Percentiles rank a stretch among this genome's conserved stretches.
Evolutionary conservation across 2,329 filamentous ascomycete genomes (phyloP).

Genomic region (Penicillium sp.): DNA sequence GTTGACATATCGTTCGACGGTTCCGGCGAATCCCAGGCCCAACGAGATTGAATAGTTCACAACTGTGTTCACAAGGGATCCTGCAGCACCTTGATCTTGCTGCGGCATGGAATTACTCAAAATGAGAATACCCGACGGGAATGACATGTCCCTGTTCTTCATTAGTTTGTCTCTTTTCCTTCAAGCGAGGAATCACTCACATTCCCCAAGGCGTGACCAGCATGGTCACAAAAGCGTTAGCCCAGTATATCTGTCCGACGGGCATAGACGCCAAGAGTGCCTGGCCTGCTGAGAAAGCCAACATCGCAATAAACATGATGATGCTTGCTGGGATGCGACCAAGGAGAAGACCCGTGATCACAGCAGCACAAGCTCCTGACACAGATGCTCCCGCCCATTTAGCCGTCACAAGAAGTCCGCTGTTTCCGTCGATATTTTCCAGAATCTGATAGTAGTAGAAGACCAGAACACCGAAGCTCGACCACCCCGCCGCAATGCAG

Average conservation of each 20-base stretch:
- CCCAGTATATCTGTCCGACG: constrained; percentile 42
- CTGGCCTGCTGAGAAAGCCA: constrained; percentile 32
- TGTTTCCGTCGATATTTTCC: constrained; percentile 34
- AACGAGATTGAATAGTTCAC: constrained; percentile 66
- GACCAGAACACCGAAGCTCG: constrained; percentile 52
- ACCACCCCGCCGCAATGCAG: constrained; percentile 53
- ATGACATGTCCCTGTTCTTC: constrained; percentile 58
- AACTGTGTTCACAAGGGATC: constrained; percentile 57
- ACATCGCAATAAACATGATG: constrained; percentile 36
- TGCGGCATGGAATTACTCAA: constrained; percentile 50
- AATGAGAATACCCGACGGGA: constrained; percentile 59
- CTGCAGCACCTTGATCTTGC: constrained; percentile 50
- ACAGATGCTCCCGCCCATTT: constrained; percentile 25
- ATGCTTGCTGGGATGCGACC: constrained; percentile 26
- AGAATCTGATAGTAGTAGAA: constrained; percentile 51
- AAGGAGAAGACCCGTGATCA: constrained; percentile 34
- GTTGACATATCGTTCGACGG: constrained; percentile 51
- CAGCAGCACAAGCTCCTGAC: constrained; percentile 31
- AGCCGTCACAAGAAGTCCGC: constrained; percentile 28
- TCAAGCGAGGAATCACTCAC: constrained; percentile 11
- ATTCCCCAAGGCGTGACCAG: constrained; percentile 31
- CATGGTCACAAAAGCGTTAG: constrained; percentile 29
- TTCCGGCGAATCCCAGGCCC: constrained; percentile 62
- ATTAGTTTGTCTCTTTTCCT: background rate
- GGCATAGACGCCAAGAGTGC: constrained; percentile 41